Percentiles rank a stretch among this genome's conserved stretches.
phyloP scores from a whole-genome alignment of 2,329 filamentous ascomycete genomes.

The Claviceps cyperi region DNA sequence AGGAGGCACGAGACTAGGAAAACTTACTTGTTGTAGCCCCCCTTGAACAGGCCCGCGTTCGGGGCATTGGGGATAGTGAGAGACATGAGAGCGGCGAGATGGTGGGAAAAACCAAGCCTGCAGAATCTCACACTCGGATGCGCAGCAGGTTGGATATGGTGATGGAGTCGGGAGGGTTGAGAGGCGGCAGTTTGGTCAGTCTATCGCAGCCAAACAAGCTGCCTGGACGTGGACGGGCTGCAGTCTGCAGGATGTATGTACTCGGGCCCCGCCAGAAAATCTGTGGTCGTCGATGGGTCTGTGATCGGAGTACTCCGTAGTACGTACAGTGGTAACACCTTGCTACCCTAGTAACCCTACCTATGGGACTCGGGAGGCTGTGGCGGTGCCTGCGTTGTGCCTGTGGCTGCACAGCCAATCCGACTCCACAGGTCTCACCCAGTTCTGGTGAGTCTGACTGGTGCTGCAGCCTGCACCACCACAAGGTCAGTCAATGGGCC shows the following conservation, averaged over 20 bases:
- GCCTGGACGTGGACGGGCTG: background rate
- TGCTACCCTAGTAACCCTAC: too few species aligned
- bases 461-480: background rate
- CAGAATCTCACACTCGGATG: slow-evolving; percentile 4
- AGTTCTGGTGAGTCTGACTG: too few species aligned
- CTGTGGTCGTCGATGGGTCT: too few species aligned
- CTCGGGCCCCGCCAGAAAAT: too few species aligned
- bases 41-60: slow-evolving; percentile 87
- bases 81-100: slow-evolving; percentile 51
- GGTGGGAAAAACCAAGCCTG: slow-evolving; percentile 8
- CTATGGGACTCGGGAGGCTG: background rate
- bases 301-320: too few species aligned
- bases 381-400: background rate
- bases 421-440: too few species aligned
- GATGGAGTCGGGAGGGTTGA: slow-evolving; percentile 1
- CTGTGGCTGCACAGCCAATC: background rate
- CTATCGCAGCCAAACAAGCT: background rate
- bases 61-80: slow-evolving; percentile 90
- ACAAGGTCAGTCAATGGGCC: background rate
- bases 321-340: too few species aligned
- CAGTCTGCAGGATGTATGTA: too few species aligned
- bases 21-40: slow-evolving; percentile 84
- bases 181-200: background rate
- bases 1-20: slow-evolving; percentile 10
- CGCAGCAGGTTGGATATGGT: background rate